Conservation (phyloP, 2,329 filamentous ascomycete species). For the Scedosporium dehoogii region DNA sequence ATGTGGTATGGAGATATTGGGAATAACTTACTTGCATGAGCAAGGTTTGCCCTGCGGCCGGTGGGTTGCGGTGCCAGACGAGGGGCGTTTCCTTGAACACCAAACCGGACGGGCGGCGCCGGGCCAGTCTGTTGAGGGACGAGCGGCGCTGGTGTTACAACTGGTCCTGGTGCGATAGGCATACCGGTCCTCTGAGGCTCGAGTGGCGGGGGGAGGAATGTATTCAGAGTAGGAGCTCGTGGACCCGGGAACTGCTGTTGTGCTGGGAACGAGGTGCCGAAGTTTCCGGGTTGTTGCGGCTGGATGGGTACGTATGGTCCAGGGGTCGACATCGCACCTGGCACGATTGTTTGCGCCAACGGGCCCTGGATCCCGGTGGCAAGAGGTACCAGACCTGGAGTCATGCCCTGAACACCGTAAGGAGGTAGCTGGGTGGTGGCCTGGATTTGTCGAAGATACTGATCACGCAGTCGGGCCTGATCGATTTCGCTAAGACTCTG, state of each 20-base stretch:
- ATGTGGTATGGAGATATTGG: neutral
- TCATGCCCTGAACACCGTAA: constrained; percentile 18
- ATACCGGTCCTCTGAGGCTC: constrained; percentile 51
- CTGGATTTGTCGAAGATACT: constrained; percentile 40
- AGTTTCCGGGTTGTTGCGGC: constrained; percentile 57
- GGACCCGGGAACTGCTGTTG: constrained; percentile 36
- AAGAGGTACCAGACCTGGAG: constrained; percentile 24
- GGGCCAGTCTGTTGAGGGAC: constrained; percentile 46
- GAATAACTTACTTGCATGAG: constrained; percentile 81
- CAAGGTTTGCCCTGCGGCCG: constrained; percentile 78
- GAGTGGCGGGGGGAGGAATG: constrained; percentile 46
- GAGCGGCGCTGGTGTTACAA: constrained; percentile 1
- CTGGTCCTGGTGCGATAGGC: neutral
- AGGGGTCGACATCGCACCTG: constrained; percentile 27
- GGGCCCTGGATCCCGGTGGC: constrained; percentile 21
- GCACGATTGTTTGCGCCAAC: constrained; percentile 41
- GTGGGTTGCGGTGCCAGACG: constrained; percentile 80
- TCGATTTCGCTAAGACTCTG: constrained; percentile 68
- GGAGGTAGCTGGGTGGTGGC: constrained; percentile 28
- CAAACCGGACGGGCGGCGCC: constrained; percentile 80
- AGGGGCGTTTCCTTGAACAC: constrained; percentile 61
- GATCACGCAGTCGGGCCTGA: constrained; percentile 56
- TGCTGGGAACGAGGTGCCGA: constrained; percentile 30
- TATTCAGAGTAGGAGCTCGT: constrained; percentile 36
- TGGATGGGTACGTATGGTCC: constrained; percentile 36